Percentiles rank a stretch among this genome's conserved stretches.
Evolutionary conservation across 2,329 filamentous ascomycete genomes (phyloP).

Genomic region (Exophiala dermatitidis): DNA sequence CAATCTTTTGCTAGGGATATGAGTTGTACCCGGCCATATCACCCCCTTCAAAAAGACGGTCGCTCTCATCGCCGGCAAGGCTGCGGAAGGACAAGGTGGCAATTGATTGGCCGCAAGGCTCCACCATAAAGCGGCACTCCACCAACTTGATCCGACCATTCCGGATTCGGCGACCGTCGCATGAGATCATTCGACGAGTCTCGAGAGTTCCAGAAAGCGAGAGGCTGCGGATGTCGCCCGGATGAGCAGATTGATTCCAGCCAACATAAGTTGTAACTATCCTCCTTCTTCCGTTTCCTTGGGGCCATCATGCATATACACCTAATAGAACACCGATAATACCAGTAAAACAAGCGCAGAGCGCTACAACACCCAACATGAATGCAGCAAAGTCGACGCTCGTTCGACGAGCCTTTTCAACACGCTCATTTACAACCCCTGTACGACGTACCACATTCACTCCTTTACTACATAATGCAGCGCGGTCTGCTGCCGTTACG

Average conservation of each 20-base stretch:
- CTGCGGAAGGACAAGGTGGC: background rate
- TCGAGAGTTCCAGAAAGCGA: conserved; percentile 14
- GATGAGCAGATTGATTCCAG: background rate
- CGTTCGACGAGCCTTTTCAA: conserved; percentile 19
- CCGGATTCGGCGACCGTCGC: background rate
- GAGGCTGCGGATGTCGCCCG: background rate
- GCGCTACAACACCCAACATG: conserved; percentile 14
- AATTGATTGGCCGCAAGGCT: too few relatives aligned
- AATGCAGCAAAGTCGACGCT: conserved; percentile 21
- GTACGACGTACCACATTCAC: conserved; percentile 7
- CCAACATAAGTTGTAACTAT: background rate
- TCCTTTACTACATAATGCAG: conserved; percentile 1
- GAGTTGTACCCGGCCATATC: too few relatives aligned
- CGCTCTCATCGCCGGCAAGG: background rate
- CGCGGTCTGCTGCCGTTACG: conserved; percentile 1
- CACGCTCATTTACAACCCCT: conserved; percentile 8
- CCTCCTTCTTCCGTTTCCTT: background rate
- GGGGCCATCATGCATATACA: conserved; percentile 2
- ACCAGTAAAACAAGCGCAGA: conserved; percentile 3
- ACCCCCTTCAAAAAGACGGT: too few relatives aligned
- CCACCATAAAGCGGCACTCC: background rate
- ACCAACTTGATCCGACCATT: background rate
- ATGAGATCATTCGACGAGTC: conserved; percentile 10
- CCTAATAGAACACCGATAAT: conserved; percentile 20
- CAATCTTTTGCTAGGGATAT: too few relatives aligned